Conservation (phyloP, 495 filamentous ascomycete species). For the Endocarpon pusillum region DNA sequence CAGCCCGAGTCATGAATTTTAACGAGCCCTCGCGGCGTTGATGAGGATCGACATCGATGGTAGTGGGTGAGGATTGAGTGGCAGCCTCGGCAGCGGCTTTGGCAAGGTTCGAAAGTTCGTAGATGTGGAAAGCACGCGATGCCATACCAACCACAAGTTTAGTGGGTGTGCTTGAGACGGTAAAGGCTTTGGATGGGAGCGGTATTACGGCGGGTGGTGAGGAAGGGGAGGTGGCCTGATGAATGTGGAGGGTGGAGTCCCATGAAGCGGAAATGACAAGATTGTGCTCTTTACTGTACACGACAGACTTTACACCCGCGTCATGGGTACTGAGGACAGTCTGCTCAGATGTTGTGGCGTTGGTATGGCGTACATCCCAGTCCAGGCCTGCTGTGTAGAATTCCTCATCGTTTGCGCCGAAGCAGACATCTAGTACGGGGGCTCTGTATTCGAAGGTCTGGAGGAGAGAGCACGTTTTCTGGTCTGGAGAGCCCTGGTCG, state of each 20-base stretch:
- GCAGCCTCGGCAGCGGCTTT: constrained; percentile 32
- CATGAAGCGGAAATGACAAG: constrained; percentile 80
- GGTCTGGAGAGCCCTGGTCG: constrained; percentile 33
- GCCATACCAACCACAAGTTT: constrained; percentile 93
- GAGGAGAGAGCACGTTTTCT: constrained; percentile 30
- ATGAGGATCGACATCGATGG: constrained; percentile 55
- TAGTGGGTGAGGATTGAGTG: constrained; percentile 19
- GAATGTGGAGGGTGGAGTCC: constrained; percentile 80
- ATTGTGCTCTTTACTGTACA: constrained; percentile 59
- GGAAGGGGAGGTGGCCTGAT: constrained; percentile 35
- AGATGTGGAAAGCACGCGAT: constrained; percentile 78
- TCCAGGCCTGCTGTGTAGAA: constrained; percentile 77
- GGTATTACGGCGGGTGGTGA: constrained; percentile 36
- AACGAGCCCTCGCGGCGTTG: constrained; percentile 79
- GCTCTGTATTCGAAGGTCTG: constrained; percentile 65
- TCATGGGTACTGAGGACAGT: constrained; percentile 62
- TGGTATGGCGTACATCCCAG: constrained; percentile 55
- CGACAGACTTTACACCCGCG: constrained; percentile 62
- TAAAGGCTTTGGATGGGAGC: constrained; percentile 74
- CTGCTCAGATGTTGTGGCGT: constrained; percentile 53
- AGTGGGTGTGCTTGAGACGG: constrained; percentile 59
- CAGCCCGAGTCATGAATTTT: constrained; percentile 87
- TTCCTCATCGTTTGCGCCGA: constrained; percentile 59
- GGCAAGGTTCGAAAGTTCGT: constrained; percentile 59
- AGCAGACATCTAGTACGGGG: constrained; percentile 83